phyloP scores from a whole-genome alignment of 2,329 filamentous ascomycete species.

The Pyrenophora graminea region DNA sequence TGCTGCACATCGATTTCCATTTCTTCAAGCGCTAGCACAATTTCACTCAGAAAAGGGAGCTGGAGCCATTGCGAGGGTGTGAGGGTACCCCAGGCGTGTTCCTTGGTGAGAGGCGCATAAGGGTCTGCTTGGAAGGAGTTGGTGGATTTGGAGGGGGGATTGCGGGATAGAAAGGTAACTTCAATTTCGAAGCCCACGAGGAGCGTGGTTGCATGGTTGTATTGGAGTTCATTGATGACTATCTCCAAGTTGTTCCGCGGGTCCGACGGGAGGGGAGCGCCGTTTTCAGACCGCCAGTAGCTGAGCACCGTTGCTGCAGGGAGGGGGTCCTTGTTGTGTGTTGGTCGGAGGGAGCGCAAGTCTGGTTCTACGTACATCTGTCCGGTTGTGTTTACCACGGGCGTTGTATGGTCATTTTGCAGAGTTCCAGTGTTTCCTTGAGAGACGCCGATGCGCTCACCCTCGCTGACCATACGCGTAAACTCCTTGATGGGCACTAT shows the following conservation, averaged over 20 bases:
- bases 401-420: slow-evolving; percentile 65
- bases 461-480: slow-evolving; percentile 40
- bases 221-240: slow-evolving; percentile 57
- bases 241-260: slow-evolving; percentile 57
- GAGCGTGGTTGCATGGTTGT: slow-evolving; percentile 60
- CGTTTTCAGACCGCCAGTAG: slow-evolving; percentile 65
- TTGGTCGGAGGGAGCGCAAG: slow-evolving; percentile 61
- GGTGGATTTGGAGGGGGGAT: slow-evolving; percentile 20
- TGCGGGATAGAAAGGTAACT: slow-evolving; percentile 68
- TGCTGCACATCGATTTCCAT: slow-evolving; percentile 71
- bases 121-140: slow-evolving; percentile 32
- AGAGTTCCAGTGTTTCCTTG: slow-evolving; percentile 68
- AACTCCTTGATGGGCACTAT: slow-evolving; percentile 65
- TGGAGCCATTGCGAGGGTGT: slow-evolving; percentile 66
- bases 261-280: slow-evolving; percentile 60
- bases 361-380: slow-evolving; percentile 71
- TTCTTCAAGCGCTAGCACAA: slow-evolving; percentile 62
- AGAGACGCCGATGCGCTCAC: slow-evolving; percentile 61
- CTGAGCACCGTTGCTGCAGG: slow-evolving; percentile 68
- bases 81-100: slow-evolving; percentile 73
- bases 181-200: slow-evolving; percentile 82
- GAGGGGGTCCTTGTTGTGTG: slow-evolving; percentile 52
- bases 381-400: slow-evolving; percentile 62
- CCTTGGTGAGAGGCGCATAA: slow-evolving; percentile 58
- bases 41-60: slow-evolving; percentile 66